phyloP scores from a whole-genome alignment of 768 basidiomycete species.

The Tremella fuciformis region DNA sequence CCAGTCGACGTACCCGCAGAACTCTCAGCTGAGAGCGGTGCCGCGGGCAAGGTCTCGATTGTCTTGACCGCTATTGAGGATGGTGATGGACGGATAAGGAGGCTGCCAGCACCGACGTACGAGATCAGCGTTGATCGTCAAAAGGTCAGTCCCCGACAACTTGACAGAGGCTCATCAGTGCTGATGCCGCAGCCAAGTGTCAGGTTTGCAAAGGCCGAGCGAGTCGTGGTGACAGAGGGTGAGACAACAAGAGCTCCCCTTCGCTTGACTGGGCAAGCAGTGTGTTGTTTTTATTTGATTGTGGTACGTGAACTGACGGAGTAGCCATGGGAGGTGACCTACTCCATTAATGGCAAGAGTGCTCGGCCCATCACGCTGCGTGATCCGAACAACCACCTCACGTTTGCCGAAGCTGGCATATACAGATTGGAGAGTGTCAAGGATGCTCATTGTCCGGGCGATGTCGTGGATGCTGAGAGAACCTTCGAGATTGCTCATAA shows the following conservation, averaged over 20 bases:
- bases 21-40: conserved; percentile 26
- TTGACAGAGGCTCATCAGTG: no score
- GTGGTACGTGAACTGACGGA: conserved; percentile 3
- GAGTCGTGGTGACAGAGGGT: conserved; percentile 68
- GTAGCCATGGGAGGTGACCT: conserved; percentile 85
- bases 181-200: conserved; percentile 66
- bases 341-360: conserved; percentile 58
- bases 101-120: conserved; percentile 71
- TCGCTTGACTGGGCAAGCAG: conserved; percentile 84
- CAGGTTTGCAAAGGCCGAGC: conserved; percentile 71
- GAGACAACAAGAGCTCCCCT: conserved; percentile 72
- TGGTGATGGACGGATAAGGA: conserved; percentile 76
- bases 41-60: conserved; percentile 37
- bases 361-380: conserved; percentile 56
- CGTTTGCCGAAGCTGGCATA: conserved; percentile 68
- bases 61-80: conserved; percentile 75
- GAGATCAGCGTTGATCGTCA: conserved; percentile 78
- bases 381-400: conserved; percentile 69
- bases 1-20: conserved; percentile 35
- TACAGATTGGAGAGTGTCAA: conserved; percentile 74
- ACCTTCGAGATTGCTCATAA: conserved; percentile 75
- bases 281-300: conserved; percentile 53
- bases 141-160: conserved; percentile 58
- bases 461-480: conserved; percentile 61
- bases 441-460: conserved; percentile 82